Conservation (phyloP, 106 monocot species). For the Dendrobium catenatum region DNA sequence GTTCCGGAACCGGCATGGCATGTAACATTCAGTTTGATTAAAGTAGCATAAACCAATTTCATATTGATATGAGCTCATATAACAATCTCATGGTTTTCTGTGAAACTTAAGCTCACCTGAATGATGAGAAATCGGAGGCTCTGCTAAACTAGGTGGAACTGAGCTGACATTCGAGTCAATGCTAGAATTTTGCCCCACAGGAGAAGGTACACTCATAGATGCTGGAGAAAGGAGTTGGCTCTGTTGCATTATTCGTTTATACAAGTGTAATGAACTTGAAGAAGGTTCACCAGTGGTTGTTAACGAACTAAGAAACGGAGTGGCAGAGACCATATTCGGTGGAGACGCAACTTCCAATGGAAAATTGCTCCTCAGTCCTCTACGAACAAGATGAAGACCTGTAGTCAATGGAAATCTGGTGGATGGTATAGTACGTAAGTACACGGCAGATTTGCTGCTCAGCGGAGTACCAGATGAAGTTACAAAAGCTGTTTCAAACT, state of each 20-base stretch:
- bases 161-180: conserved; percentile 36
- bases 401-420: conserved; percentile 6
- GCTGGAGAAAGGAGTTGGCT: conserved; percentile 15
- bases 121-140: conserved; percentile 47
- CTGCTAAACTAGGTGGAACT: conserved; percentile 33
- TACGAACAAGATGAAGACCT: conserved; percentile 13
- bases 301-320: conserved; percentile 22
- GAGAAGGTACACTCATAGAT: conserved; percentile 25
- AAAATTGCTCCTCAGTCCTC: conserved; percentile 19
- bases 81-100: not conserved
- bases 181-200: conserved; percentile 18
- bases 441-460: conserved; percentile 20
- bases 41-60: not conserved
- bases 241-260: conserved; percentile 12
- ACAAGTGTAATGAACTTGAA: conserved; percentile 19
- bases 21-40: not conserved
- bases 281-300: conserved; percentile 12
- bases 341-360: not conserved
- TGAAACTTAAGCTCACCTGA: conserved; percentile 37
- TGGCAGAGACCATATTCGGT: not conserved
- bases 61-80: not conserved
- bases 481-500: conserved; percentile 10
- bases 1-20: not conserved
- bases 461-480: conserved; percentile 22
- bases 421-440: conserved; percentile 9